These are phyloP conservation scores for Cichorium intybus DNA, from an alignment of 140 eudicot species.

Conservation along the genomic window DNA sequence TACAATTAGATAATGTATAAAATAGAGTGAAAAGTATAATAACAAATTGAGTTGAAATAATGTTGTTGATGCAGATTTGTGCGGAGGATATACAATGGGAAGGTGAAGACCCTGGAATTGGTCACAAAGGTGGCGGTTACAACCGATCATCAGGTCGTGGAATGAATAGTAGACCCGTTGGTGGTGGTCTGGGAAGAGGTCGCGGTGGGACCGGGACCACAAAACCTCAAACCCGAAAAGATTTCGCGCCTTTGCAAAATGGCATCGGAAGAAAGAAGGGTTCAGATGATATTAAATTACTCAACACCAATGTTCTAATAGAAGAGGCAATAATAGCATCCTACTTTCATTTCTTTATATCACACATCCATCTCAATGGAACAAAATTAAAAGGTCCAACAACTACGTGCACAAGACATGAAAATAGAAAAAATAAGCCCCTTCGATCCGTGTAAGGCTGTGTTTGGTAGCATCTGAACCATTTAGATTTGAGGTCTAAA, in stretches of 20 bases:
- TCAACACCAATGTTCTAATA: conserved; percentile 74
- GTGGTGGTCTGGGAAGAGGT: conserved; percentile 71
- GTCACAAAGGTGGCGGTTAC: conserved; percentile 55
- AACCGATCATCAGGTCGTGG: conserved; percentile 69
- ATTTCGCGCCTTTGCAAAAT: conserved; percentile 63
- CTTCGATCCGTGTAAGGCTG: too few species aligned
- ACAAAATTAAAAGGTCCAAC: too few species aligned
- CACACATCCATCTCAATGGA: too few species aligned
- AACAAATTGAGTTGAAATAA: not conserved
- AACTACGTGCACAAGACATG: not conserved
- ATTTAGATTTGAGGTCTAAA: too few species aligned
- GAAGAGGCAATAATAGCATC: conserved; percentile 90
- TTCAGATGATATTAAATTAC: conserved; percentile 68
- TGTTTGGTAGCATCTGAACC: too few species aligned
- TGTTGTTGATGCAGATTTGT: conserved; percentile 52
- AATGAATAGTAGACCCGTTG: conserved; percentile 44
- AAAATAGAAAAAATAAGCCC: too few species aligned
- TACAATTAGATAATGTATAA: too few species aligned
- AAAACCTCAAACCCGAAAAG: conserved; percentile 61
- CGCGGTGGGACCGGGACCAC: conserved; percentile 70
- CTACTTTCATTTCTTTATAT: too few species aligned
- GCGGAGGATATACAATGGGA: conserved; percentile 89
- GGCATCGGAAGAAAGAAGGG: conserved; percentile 76
- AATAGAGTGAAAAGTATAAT: not conserved
- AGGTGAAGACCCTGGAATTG: conserved; percentile 71